Evolutionary conservation across 805 yeast genomes (phyloP).

Genomic region (Candida germanica): DNA sequence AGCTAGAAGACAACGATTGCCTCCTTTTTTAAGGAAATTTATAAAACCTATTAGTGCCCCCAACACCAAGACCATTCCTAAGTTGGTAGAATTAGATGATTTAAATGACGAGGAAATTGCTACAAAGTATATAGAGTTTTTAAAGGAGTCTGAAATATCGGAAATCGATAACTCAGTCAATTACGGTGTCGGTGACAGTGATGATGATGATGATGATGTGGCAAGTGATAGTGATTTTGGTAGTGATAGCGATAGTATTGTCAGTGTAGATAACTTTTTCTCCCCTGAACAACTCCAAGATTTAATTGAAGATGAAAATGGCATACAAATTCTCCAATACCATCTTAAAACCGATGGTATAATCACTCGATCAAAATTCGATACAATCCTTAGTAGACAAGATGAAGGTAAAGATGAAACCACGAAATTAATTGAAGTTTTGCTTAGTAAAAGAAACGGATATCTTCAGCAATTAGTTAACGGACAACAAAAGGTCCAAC

Average conservation of each 20-base stretch:
- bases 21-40: slow-evolving; percentile 27
- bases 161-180: slow-evolving; percentile 39
- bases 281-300: slow-evolving; percentile 25
- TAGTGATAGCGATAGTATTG: slow-evolving; percentile 13
- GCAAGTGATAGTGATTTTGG: too few species aligned
- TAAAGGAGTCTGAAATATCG: slow-evolving; percentile 27
- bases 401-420: slow-evolving; percentile 15
- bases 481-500: background rate
- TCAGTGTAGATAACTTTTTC: slow-evolving; percentile 18
- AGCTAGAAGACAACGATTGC: slow-evolving; percentile 18
- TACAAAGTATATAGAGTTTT: slow-evolving; percentile 21
- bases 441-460: slow-evolving; percentile 14
- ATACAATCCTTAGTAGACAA: background rate
- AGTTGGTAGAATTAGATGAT: slow-evolving; percentile 14
- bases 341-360: slow-evolving; percentile 25
- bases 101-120: slow-evolving; percentile 17
- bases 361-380: slow-evolving; percentile 35
- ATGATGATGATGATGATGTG: slow-evolving; percentile 13
- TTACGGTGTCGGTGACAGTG: slow-evolving; percentile 18
- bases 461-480: slow-evolving; percentile 4
- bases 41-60: slow-evolving; percentile 19
- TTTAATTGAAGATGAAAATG: slow-evolving; percentile 14
- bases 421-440: slow-evolving; percentile 20
- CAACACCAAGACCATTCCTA: slow-evolving; percentile 3
- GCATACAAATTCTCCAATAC: slow-evolving; percentile 21